Evolutionary conservation across 768 basidiomycete species (phyloP).

Genomic region (Tubosaeta sp.): DNA sequence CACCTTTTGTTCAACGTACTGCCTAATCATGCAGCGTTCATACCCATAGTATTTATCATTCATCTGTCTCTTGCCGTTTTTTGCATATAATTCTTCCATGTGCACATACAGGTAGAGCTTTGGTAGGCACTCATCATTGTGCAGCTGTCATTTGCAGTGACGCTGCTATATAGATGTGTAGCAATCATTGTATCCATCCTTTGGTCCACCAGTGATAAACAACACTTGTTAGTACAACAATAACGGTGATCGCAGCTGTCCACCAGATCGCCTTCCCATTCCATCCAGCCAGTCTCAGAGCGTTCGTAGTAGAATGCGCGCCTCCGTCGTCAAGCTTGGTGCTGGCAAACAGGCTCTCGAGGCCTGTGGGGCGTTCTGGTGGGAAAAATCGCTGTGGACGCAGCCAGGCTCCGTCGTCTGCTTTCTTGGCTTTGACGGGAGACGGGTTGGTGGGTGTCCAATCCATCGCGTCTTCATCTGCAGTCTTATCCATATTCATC

Average conservation of each 20-base stretch:
- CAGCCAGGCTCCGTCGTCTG: slow-evolving; percentile 44
- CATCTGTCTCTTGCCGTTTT: not conserved
- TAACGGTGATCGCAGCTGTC: slow-evolving; percentile 5
- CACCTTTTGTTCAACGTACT: slow-evolving; percentile 4
- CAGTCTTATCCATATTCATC: slow-evolving; percentile 25
- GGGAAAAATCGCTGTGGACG: slow-evolving; percentile 74
- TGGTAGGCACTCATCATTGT: slow-evolving; percentile 8
- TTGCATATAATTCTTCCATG: not conserved
- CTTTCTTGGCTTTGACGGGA: slow-evolving; percentile 21
- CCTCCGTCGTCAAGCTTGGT: slow-evolving; percentile 51
- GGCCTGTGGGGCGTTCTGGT: slow-evolving; percentile 72
- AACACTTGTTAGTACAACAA: slow-evolving; percentile 19
- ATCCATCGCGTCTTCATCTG: slow-evolving; percentile 51
- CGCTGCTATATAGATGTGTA: slow-evolving; percentile 9
- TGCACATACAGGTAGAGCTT: slow-evolving; percentile 3
- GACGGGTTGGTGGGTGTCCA: slow-evolving; percentile 57
- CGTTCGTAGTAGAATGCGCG: not conserved
- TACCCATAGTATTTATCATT: slow-evolving; percentile 16
- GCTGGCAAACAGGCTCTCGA: slow-evolving; percentile 64
- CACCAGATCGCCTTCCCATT: slow-evolving; percentile 5
- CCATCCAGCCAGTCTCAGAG: not conserved
- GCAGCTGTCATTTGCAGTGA: slow-evolving; percentile 2
- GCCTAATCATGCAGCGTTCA: slow-evolving; percentile 14
- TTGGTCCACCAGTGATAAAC: slow-evolving; percentile 21
- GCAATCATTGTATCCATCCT: slow-evolving; percentile 18